Conservation (phyloP, 805 yeast genomes). For the Ogataea minuta region DNA sequence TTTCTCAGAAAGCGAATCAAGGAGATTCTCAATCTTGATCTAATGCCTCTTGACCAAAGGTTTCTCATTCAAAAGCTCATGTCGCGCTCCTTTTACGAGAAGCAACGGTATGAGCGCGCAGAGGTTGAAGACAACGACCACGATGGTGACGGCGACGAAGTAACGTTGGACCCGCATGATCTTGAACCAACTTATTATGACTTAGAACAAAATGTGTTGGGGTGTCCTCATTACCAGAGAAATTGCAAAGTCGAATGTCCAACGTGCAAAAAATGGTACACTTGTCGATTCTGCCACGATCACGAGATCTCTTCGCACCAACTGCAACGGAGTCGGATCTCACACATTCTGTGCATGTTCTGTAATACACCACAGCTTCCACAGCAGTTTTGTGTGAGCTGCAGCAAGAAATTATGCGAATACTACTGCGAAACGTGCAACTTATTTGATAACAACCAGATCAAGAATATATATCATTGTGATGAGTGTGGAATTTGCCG, state of each 20-base stretch:
- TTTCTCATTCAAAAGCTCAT: conserved; percentile 58
- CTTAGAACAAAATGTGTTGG: conserved; percentile 46
- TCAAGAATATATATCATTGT: conserved; percentile 86
- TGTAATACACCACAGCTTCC: conserved; percentile 79
- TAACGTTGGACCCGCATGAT: conserved; percentile 48
- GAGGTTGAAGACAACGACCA: conserved; percentile 18
- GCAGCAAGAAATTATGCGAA: conserved; percentile 64
- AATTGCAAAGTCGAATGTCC: conserved; percentile 83
- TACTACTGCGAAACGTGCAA: conserved; percentile 80
- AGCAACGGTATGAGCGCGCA: conserved; percentile 29
- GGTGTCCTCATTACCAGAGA: conserved; percentile 82
- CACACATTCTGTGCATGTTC: conserved; percentile 75
- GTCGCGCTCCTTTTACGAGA: conserved; percentile 65
- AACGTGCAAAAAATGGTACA: conserved; percentile 68
- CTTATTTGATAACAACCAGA: conserved; percentile 75
- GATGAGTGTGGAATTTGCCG: conserved; percentile 92
- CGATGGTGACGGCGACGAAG: conserved; percentile 33
- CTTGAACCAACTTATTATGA: conserved; percentile 47
- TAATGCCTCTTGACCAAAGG: conserved; percentile 44
- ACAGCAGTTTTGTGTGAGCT: conserved; percentile 61
- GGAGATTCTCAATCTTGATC: conserved; percentile 39
- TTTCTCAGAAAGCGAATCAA: conserved; percentile 49
- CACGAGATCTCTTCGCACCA: conserved; percentile 51
- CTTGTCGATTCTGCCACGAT: conserved; percentile 88
- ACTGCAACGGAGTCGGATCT: conserved; percentile 57